phyloP scores from a whole-genome alignment of 2,329 filamentous ascomycete genomes.

The Neofusicoccum umdonicola region DNA sequence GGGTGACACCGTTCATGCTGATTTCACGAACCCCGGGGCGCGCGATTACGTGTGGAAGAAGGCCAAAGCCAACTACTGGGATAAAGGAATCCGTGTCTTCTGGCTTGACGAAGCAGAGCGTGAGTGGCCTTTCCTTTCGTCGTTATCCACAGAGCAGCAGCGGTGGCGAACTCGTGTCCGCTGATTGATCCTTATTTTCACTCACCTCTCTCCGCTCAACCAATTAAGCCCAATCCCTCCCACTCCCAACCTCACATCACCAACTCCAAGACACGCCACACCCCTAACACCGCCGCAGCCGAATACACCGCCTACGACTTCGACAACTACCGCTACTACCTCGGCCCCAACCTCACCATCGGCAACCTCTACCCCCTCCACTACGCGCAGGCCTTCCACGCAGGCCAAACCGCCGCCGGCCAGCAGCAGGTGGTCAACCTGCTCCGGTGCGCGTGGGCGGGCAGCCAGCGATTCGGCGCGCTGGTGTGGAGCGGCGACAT shows the following conservation, averaged over 20 bases:
- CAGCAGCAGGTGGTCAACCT: conserved; percentile 61
- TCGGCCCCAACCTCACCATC: conserved; percentile 53
- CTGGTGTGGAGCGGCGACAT: conserved; percentile 68
- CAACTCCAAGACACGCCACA: too few relatives aligned
- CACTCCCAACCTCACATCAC: too few relatives aligned
- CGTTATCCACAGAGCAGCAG: too few relatives aligned
- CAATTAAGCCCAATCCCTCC: background rate
- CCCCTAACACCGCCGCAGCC: conserved; percentile 24
- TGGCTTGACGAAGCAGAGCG: conserved; percentile 69
- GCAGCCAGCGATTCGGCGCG: conserved; percentile 62
- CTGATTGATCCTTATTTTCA: too few relatives aligned
- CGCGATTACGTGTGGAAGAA: conserved; percentile 60
- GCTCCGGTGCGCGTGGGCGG: conserved; percentile 56
- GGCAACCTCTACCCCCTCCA: conserved; percentile 61
- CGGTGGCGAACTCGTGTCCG: too few relatives aligned
- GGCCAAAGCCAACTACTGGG: conserved; percentile 59
- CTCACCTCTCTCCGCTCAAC: too few relatives aligned
- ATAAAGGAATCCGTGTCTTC: conserved; percentile 62
- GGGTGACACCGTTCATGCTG: conserved; percentile 60
- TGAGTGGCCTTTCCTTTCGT: background rate
- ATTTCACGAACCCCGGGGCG: conserved; percentile 61
- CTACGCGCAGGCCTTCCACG: conserved; percentile 60
- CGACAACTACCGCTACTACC: conserved; percentile 62
- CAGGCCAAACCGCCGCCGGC: conserved; percentile 50
- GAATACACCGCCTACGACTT: conserved; percentile 66